Percentiles rank a stretch among this genome's conserved stretches.
Conservation (phyloP, 192 early-diverging fungal species). For the Coemansia sp. region DNA sequence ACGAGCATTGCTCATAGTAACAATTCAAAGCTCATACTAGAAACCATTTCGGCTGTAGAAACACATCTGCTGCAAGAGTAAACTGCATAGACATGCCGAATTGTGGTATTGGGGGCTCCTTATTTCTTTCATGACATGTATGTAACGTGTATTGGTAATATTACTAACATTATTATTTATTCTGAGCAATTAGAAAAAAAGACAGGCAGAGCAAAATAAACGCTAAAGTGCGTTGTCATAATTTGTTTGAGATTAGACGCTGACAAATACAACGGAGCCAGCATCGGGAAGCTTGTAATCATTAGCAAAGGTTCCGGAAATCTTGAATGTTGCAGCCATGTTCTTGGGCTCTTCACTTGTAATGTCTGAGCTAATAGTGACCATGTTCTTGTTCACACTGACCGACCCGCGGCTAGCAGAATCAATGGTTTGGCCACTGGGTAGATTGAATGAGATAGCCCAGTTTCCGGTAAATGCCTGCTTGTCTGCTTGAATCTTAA, state of each 20-base stretch:
- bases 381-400: constrained; percentile 18
- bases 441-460: constrained; percentile 43
- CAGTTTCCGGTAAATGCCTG: constrained; percentile 47
- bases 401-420: constrained; percentile 41
- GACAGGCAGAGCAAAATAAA: background rate
- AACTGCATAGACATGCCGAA: too few species aligned
- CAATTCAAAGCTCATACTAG: too few species aligned
- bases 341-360: constrained; percentile 28
- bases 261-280: constrained; percentile 21
- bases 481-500: constrained; percentile 48
- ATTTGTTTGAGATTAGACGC: constrained; percentile 8
- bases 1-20: too few species aligned
- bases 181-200: background rate
- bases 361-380: constrained; percentile 42
- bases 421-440: constrained; percentile 39
- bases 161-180: background rate
- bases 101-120: background rate
- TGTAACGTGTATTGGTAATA: background rate
- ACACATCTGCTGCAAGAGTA: too few species aligned
- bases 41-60: too few species aligned
- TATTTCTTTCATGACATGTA: background rate
- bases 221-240: background rate
- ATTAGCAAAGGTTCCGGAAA: constrained; percentile 30
- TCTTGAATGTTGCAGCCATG: constrained; percentile 50
- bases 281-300: constrained; percentile 42